Base-by-base conservation (phyloP, 805 yeast genomes). In the Myxozyma vanderwaltii region DNA sequence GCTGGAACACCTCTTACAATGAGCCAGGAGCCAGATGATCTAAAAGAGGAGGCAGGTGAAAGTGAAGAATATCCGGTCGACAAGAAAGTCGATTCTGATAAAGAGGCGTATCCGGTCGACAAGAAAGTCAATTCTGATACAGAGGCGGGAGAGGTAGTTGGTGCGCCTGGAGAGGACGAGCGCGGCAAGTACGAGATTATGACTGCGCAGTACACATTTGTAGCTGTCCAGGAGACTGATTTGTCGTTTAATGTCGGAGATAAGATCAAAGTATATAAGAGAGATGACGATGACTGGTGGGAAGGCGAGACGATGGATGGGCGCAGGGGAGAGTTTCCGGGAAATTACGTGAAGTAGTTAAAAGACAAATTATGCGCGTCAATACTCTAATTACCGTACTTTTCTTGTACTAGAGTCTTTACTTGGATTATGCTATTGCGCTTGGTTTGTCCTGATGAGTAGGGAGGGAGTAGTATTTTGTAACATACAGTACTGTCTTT, bases 261-360 rank as follows among this genome's bases (percentile, higher is more conserved):
- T 45, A 56, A 60, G 51, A 69, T 76, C 48, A 63, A 66, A 35
- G 71, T 76, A 7, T 58, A 76, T 27, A 73, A 74, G 26, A 74
- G 70, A 45, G 68, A 68, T 12, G 75, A 72, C 29, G 71, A 73
- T 1, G 77, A 77, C 29, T 81, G 85, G 85, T 81, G 84, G 84
- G 72, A 73, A 56, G 84, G 83, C 13, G 67, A 68, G 47, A 71
- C 75, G 7, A 51, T 55, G 26, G 75, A 76, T 46, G 82, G 81
- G 1, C 58, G 64, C 4, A 61, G 67, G 5, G 85, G 85, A 0
- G 61, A 73, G 51, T 77, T 81, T 58, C 85, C 85, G 3, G 70
- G 72, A 35, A 81, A 81, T 55, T 80, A 80, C 63, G 79, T 79
- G 17, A 67, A 67, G 46, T 60, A 35, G 48, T 5, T n/a, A n/a